Evolutionary conservation across 805 yeast genomes (phyloP).

Genomic region (Hanseniaspora lachancei): DNA sequence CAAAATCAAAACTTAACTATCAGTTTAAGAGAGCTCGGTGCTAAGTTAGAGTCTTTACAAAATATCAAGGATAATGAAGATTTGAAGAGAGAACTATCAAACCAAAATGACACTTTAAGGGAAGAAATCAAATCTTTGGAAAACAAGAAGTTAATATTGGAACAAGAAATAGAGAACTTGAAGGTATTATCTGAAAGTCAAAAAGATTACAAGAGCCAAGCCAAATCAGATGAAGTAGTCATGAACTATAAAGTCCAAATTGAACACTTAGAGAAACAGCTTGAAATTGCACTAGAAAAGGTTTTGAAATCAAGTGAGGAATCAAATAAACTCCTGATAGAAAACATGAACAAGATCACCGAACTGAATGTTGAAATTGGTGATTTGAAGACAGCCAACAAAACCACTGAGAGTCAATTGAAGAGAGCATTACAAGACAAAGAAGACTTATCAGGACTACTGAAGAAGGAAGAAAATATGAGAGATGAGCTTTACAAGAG

Average conservation of each 20-base stretch:
- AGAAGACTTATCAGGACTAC: background rate
- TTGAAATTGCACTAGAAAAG: background rate
- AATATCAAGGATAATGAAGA: slow-evolving; percentile 16
- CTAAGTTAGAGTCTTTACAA: slow-evolving; percentile 40
- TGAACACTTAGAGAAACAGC: background rate
- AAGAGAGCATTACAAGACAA: background rate
- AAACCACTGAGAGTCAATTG: background rate
- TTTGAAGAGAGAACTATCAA: background rate
- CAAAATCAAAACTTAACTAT: slow-evolving; percentile 61
- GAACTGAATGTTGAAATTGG: background rate
- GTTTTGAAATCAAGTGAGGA: slow-evolving; percentile 1
- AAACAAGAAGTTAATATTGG: background rate
- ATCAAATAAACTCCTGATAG: background rate
- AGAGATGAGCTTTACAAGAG: background rate
- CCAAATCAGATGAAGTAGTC: background rate
- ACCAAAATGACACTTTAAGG: slow-evolving; percentile 16
- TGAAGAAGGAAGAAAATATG: background rate
- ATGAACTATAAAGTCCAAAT: slow-evolving; percentile 6
- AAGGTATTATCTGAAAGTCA: slow-evolving; percentile 14
- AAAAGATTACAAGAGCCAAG: slow-evolving; percentile 3
- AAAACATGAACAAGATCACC: background rate
- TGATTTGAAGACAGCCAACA: background rate
- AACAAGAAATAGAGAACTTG: slow-evolving; percentile 13
- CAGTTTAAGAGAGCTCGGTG: slow-evolving; percentile 59
- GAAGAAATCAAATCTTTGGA: slow-evolving; percentile 27